Conservation (phyloP, 768 basidiomycete genomes). For the Collybia sp. region DNA sequence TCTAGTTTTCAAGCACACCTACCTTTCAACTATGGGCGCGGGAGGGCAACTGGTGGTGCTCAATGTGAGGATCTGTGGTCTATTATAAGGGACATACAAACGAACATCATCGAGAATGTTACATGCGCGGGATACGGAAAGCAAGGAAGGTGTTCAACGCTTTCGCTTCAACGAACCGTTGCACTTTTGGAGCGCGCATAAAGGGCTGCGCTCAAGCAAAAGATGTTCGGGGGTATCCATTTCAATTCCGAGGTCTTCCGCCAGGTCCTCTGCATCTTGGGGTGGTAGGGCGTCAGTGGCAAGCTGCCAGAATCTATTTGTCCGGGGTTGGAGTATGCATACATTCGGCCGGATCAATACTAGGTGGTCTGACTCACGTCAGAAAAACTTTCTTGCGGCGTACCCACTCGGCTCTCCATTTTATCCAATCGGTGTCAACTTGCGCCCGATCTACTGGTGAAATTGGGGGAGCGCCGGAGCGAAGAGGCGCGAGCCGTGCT, state of each 20-base stretch:
- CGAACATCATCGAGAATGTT: no score
- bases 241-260: slow-evolving; percentile 81
- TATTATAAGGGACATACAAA: no score
- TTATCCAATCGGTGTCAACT: slow-evolving; percentile 70
- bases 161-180: slow-evolving; percentile 47
- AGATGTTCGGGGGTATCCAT: slow-evolving; percentile 69
- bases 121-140: no score
- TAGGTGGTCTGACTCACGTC: slow-evolving; percentile 41
- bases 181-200: slow-evolving; percentile 38
- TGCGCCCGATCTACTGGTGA: slow-evolving; percentile 66
- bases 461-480: slow-evolving; percentile 61
- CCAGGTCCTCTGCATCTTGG: slow-evolving; percentile 57
- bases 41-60: no score
- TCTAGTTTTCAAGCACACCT: no score
- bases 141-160: no score
- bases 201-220: slow-evolving; percentile 55
- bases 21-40: no score
- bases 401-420: slow-evolving; percentile 82
- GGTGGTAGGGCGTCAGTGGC: slow-evolving; percentile 65
- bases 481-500: slow-evolving; percentile 57
- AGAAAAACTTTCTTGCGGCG: slow-evolving; percentile 72
- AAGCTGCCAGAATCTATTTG: slow-evolving; percentile 68
- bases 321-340: neutral
- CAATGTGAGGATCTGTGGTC: no score
- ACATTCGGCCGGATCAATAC: no score